Percentiles rank a stretch among this genome's conserved stretches.
These are phyloP conservation scores for Fusarium gaditjirri DNA, from an alignment of 2,329 filamentous ascomycete genomes.

Conservation along the genomic window DNA sequence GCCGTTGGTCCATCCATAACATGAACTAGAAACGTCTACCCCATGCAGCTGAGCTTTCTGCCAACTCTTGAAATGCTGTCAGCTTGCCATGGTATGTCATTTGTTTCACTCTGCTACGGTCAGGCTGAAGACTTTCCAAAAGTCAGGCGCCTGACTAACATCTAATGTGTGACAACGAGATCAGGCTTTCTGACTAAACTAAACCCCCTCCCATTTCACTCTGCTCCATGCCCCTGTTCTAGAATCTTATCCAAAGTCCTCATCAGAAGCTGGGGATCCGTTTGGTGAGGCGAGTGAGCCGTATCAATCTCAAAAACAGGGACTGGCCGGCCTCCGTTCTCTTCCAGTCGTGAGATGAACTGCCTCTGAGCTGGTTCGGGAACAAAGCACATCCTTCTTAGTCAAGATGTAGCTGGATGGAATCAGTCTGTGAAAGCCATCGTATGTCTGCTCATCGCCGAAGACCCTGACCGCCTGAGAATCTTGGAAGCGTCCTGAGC, in stretches of 20 bases:
- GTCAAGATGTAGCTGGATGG: constrained; percentile 1
- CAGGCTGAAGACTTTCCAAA: not conserved
- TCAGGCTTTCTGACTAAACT: too few relatives aligned
- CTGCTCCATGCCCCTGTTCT: not conserved
- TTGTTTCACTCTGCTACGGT: not conserved
- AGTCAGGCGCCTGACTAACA: not conserved
- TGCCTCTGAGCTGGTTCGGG: not conserved
- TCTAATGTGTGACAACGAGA: not conserved
- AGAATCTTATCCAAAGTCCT: not conserved
- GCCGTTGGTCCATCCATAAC: not conserved
- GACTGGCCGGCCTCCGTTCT: not conserved
- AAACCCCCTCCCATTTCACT: not conserved
- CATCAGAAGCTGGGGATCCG: not conserved
- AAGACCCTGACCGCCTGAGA: not conserved
- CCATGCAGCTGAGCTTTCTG: not conserved
- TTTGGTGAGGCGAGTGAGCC: constrained; percentile 14
- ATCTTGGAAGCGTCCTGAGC: constrained; percentile 1
- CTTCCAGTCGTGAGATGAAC: constrained; percentile 4
- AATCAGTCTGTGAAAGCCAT: constrained; percentile 3
- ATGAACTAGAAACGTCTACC: not conserved
- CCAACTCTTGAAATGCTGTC: not conserved
- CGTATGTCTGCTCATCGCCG: constrained; percentile 5
- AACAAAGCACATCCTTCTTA: not conserved
- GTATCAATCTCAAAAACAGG: constrained; percentile 10
- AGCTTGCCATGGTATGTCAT: not conserved